A percentile compares a stretch with the other conserved stretches of the same genome.
Evolutionary conservation across 345 rosid genomes (phyloP).

Genomic region (Euclidium syriacum): DNA sequence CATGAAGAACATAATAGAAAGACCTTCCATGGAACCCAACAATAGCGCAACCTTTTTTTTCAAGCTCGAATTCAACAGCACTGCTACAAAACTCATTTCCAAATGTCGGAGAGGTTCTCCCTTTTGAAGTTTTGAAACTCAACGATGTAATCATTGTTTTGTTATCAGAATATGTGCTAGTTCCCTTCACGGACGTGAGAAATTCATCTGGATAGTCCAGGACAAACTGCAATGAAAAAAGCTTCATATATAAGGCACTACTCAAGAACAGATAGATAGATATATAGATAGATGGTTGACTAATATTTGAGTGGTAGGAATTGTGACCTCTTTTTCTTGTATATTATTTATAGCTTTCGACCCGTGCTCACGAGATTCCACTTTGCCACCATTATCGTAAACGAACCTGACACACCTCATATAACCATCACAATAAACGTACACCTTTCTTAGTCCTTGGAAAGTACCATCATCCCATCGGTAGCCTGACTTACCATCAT

Average conservation of each 20-base stretch:
- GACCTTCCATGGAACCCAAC: slow-evolving; percentile 16
- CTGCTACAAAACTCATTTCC: background rate
- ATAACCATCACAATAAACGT: background rate
- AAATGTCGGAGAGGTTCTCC: slow-evolving; percentile 6
- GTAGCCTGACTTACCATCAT: background rate
- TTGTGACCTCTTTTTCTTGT: background rate
- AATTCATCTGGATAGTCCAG: slow-evolving; percentile 7
- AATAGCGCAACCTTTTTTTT: background rate
- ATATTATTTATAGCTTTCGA: background rate
- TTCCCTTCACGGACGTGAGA: background rate
- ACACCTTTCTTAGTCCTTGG: background rate
- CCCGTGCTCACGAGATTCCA: background rate
- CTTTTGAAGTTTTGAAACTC: slow-evolving; percentile 3
- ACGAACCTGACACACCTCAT: background rate
- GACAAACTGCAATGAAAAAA: slow-evolving; percentile 1
- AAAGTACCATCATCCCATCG: slow-evolving; percentile 12
- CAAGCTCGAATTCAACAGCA: background rate
- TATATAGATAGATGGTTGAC: background rate
- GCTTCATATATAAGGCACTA: background rate
- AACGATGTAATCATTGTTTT: background rate
- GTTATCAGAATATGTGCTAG: too few species aligned
- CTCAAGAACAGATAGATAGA: background rate
- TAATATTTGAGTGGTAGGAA: background rate
- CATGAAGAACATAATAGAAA: background rate
- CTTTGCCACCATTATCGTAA: background rate